Base-by-base conservation (phyloP, 306 rosid species). In the Vachellia pachyceras region DNA sequence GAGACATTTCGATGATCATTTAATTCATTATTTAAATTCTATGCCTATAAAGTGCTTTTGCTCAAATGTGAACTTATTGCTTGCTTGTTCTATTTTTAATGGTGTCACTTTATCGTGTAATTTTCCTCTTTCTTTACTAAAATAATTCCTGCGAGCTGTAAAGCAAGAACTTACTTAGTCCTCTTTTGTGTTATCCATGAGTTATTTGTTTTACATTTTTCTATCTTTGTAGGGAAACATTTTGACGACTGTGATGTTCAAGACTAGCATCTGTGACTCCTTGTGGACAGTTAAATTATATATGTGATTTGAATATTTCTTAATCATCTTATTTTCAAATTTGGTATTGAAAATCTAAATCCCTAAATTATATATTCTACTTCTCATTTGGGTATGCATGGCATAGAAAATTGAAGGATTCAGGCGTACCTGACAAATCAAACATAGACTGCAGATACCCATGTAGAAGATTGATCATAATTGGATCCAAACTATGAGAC, bases 21-120 rank as follows among this genome's bases (percentile, higher is more conserved):
- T 44, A 37, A 82, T 69, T 70, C 77, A 49, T 82, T 64, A 60
- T 42, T 77, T 64, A 54, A 54, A 72, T 83, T 54, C 78, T 35
- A 14, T 77, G 65, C 54, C 22, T 13, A 22, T 25, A 57, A 76
- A 33, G 22, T 75, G 63, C 60, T 42, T 75, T 22, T 57, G 64
- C 35, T 12, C 35, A 6, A 9, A 22, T 57, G 35, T 14, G 9
- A 3, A 57, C 22, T 57, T 57, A 69, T 70, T 33, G 69, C 69
- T 63, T 35, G 69, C 69, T 29, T 63, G 10, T 11, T n/a, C 17
- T 17, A 46, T 36, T 76, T 37, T 69, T 58, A 22, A 22, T 82
- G 41, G 63, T 36, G 46, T 74, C 52, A 41, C 54, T n/a, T 7
- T 54, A n/a, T n/a, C n/a, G n/a, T n/a, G 12, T 54, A 7, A 54